These are phyloP conservation scores for Suhomyces choctaworum DNA, from an alignment of 1,139 yeast species.

Conservation along the genomic window DNA sequence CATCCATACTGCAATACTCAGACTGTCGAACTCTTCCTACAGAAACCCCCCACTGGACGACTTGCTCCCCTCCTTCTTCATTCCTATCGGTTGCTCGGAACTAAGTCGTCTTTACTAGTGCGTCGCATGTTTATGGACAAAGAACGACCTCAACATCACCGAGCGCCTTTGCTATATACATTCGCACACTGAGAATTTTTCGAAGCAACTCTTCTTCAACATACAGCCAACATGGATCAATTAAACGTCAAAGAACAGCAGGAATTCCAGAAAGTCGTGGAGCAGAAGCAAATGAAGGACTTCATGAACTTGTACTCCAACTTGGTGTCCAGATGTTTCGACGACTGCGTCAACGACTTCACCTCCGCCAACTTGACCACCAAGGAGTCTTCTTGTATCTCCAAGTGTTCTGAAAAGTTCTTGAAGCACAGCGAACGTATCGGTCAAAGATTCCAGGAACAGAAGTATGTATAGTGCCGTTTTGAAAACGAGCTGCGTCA, in stretches of 20 bases:
- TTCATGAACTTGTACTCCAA: conserved; percentile 95
- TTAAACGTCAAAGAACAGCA: conserved; percentile 92
- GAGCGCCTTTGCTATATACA: too few species aligned
- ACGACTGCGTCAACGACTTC: conserved; percentile 96
- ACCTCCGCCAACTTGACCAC: conserved; percentile 84
- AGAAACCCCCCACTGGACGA: too few species aligned
- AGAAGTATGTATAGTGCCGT: conserved; percentile 46
- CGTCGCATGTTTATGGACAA: too few species aligned
- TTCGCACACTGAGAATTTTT: not conserved
- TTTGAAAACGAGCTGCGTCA: too few species aligned
- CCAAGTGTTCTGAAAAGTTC: conserved; percentile 95
- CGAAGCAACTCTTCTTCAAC: conserved; percentile 7
- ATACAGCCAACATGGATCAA: conserved; percentile 58
- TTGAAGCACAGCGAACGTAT: conserved; percentile 97
- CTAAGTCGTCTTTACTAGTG: too few species aligned
- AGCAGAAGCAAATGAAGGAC: conserved; percentile 98
- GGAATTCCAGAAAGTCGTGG: conserved; percentile 92
- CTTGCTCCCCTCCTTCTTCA: too few species aligned
- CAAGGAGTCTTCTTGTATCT: conserved; percentile 82
- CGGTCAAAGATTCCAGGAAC: conserved; percentile 98
- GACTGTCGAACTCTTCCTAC: too few species aligned
- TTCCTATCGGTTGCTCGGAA: too few species aligned
- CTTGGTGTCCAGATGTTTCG: conserved; percentile 94
- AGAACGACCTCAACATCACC: not conserved
- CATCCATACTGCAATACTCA: too few species aligned